Conservation (phyloP, 179 eudicot genomes). For the Gypsophila paniculata region DNA sequence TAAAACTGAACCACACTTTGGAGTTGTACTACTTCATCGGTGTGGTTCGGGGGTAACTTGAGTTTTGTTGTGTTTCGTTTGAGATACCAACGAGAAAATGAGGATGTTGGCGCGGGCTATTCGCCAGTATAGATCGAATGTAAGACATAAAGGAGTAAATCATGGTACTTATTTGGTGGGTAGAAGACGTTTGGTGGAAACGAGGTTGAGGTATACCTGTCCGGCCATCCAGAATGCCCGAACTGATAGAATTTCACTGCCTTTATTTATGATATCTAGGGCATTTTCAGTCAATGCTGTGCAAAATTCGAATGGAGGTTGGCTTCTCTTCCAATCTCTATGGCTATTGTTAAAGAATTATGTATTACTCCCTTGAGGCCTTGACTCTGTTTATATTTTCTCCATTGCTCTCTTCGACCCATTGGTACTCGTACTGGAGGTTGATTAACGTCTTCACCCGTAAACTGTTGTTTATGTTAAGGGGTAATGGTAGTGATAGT, state of each 20-base stretch:
- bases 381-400: background rate
- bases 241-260: conserved; percentile 19
- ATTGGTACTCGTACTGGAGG: no score
- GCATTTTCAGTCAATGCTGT: conserved; percentile 38
- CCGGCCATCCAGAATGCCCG: conserved; percentile 22
- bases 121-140: conserved; percentile 36
- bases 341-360: background rate
- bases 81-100: conserved; percentile 36
- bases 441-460: no score
- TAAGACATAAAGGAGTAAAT: conserved; percentile 31
- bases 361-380: background rate
- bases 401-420: no score
- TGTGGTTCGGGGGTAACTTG: conserved; percentile 19
- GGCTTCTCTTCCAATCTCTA: background rate
- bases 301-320: conserved; percentile 38
- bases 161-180: conserved; percentile 28
- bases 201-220: conserved; percentile 20
- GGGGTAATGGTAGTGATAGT: no score
- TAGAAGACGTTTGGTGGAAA: conserved; percentile 28
- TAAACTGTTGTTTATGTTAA: no score
- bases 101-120: conserved; percentile 39
- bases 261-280: conserved; percentile 34
- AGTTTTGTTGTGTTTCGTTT: conserved; percentile 8
- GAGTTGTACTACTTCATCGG: conserved; percentile 18
- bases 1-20: conserved; percentile 26